These are phyloP conservation scores for Babesia ovis DNA, from an alignment of 169 alveolate genomes.

Conservation along the genomic window DNA sequence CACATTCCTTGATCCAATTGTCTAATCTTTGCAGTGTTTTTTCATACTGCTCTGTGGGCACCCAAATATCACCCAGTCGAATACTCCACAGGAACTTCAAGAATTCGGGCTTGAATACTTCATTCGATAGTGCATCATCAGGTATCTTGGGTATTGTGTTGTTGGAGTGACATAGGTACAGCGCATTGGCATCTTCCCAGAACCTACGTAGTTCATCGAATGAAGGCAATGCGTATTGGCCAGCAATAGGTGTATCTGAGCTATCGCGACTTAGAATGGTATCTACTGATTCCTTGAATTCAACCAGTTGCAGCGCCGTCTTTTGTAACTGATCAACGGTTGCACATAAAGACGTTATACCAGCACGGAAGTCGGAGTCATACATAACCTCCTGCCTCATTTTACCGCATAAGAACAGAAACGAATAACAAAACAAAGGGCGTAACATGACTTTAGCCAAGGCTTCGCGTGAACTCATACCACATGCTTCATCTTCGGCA, in stretches of 20 bases:
- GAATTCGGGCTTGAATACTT: constrained; percentile 24
- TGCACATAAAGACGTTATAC: constrained; percentile 12
- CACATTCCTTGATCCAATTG: constrained; percentile 24
- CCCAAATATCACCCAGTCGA: constrained; percentile 41
- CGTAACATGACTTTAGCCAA: constrained; percentile 24
- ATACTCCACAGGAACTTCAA: constrained; percentile 25
- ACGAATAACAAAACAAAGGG: constrained; percentile 37
- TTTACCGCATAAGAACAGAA: constrained; percentile 37
- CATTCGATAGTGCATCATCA: constrained; percentile 8
- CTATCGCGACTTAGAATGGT: not conserved
- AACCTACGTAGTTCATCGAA: constrained; percentile 15
- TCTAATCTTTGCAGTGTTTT: constrained; percentile 16
- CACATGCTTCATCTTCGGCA: constrained; percentile 34
- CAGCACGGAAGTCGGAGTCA: constrained; percentile 49
- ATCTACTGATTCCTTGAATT: constrained; percentile 18
- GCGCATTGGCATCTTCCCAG: constrained; percentile 32
- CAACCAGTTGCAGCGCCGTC: constrained; percentile 36
- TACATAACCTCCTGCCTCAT: constrained; percentile 48
- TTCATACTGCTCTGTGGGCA: constrained; percentile 61
- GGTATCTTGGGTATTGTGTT: not conserved
- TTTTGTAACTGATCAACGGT: constrained; percentile 45
- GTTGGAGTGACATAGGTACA: not conserved
- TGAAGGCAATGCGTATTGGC: not conserved
- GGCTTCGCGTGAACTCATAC: constrained; percentile 19
- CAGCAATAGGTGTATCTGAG: not conserved